Base-by-base conservation (phyloP, 1,139 yeast species). In the Candida albicans region DNA sequence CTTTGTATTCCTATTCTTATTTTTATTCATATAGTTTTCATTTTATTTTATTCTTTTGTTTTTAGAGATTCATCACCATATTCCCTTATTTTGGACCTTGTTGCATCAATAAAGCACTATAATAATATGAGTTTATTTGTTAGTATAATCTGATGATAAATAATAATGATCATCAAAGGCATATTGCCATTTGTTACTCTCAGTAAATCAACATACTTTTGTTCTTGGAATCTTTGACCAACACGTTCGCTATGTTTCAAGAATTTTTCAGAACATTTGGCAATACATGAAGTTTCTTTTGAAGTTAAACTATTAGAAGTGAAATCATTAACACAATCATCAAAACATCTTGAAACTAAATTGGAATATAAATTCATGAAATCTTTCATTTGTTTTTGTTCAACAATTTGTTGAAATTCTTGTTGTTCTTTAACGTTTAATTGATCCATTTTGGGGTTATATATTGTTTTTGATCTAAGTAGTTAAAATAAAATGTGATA, bases 141-240 rank as follows among this genome's bases (percentile, higher is more conserved):
- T 64, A 64, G 67, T 65, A 63, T 29, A 11, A 4, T 9, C n/a
- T 27, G n/a, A 10, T 27, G 4, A 27, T 10, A 27, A 9, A 27
- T 27, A 27, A 38, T 32, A 27, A 12, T 4, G 12, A 9, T n/a
- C 33, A 24, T 14, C 13, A 25, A 25, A 3, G 12, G 25, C 33
- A 12, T 35, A 28, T 28, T 12, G 40, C 13, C 33, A 25, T 26
- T 35, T 24, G 24, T 33, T 31, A 12, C 10, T 33, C 32, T 15
- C 26, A 26, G 12, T 33, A 27, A 10, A 14, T 26, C 14, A 9
- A 63, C 67, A 49, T 63, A 68, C 73, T 91, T 93, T 70, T 91
- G 97, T 65, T 93, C 99, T 71, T 93, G 98, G 90, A 93, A 93
- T 72, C 99, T 84, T 69, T 88, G 95, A 40, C 99, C 99, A 46